phyloP scores from a whole-genome alignment of 768 basidiomycete species.

The Strobilomyces dryophilus region DNA sequence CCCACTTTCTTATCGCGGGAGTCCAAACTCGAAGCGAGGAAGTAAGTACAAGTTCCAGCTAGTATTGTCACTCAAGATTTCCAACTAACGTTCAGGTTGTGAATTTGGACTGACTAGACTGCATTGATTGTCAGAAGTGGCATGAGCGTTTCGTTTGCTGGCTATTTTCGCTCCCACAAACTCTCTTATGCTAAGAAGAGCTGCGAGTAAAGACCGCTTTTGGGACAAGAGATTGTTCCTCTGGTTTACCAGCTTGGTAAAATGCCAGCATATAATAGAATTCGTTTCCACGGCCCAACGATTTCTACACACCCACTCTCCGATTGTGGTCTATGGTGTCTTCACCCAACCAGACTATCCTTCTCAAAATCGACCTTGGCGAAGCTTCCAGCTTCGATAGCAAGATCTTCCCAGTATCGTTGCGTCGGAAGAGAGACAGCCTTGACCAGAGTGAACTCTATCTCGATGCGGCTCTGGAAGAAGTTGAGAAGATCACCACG shows the following conservation, averaged over 20 bases:
- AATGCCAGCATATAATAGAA: neutral
- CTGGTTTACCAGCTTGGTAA: neutral
- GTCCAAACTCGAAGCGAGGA: neutral
- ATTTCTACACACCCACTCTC: neutral
- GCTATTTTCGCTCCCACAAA: neutral
- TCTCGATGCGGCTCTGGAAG: slow-evolving; percentile 7
- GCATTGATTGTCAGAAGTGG: neutral
- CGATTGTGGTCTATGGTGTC: neutral
- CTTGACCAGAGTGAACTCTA: neutral
- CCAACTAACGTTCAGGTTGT: neutral
- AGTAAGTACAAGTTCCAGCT: too few relatives aligned
- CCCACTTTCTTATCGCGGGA: neutral
- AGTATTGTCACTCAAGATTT: neutral
- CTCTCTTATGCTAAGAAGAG: neutral
- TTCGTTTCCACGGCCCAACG: neutral
- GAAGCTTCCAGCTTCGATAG: neutral
- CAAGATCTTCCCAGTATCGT: slow-evolving; percentile 6
- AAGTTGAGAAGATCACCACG: neutral
- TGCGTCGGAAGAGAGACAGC: neutral
- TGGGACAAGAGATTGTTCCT: neutral
- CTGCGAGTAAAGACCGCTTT: neutral
- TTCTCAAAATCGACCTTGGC: slow-evolving; percentile 10
- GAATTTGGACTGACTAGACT: neutral
- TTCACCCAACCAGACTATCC: neutral
- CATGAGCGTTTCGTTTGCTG: neutral